These are phyloP conservation scores for Chalara sp. DNA, from an alignment of 2,329 filamentous ascomycete genomes.

Conservation along the genomic window DNA sequence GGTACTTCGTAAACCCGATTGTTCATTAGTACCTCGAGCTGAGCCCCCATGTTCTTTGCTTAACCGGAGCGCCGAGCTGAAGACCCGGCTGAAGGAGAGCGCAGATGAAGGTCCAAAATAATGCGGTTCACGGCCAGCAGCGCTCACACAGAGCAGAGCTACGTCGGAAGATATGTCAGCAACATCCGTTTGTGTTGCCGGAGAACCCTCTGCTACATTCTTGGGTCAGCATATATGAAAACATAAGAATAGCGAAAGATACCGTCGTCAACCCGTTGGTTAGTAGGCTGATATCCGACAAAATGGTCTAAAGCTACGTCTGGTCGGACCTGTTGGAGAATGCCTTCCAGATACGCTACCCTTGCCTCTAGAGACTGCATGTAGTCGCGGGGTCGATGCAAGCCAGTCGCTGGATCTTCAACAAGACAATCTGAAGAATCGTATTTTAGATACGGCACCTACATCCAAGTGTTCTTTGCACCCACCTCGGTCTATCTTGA, in stretches of 20 bases:
- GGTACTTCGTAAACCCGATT: neutral
- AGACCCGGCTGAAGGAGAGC: conserved; percentile 27
- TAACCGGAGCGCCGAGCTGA: conserved; percentile 12
- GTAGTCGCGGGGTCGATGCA: conserved; percentile 4
- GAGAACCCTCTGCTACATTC: neutral
- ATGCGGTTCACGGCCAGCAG: conserved; percentile 29
- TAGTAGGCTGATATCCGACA: neutral
- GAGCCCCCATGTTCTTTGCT: neutral
- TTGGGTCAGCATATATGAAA: neutral
- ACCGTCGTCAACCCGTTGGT: neutral
- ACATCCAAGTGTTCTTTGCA: neutral
- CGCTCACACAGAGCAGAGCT: conserved; percentile 26
- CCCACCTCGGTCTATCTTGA: neutral
- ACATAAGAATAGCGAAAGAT: no score
- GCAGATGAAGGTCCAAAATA: conserved; percentile 32
- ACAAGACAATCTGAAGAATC: neutral
- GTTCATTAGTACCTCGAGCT: neutral
- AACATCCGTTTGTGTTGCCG: neutral
- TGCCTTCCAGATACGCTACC: conserved; percentile 1
- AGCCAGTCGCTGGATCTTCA: neutral
- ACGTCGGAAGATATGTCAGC: conserved; percentile 25
- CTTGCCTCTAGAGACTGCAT: conserved; percentile 6
- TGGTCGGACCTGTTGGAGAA: conserved; percentile 5
- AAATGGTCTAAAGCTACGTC: conserved; percentile 1
- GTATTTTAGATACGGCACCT: neutral